phyloP scores from a whole-genome alignment of 345 rosid species.

The thale cress (Arabidopsis thaliana) region DNA sequence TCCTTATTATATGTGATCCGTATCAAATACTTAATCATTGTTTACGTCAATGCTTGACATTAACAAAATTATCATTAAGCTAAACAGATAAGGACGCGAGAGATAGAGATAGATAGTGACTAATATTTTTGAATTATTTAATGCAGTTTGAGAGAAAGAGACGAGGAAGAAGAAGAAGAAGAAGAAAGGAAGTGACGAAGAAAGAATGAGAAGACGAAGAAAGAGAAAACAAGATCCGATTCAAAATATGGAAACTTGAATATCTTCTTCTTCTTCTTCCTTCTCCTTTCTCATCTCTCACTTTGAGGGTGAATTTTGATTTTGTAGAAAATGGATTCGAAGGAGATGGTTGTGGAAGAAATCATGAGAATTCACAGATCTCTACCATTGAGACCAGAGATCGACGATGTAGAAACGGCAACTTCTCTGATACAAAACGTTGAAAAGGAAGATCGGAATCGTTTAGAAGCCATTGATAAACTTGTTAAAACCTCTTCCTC shows the following conservation, averaged over 20 bases:
- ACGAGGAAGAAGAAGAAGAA: not conserved
- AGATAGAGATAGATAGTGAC: not conserved
- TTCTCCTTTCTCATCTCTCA: not conserved
- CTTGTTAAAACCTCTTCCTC: constrained; percentile 48
- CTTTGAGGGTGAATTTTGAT: not conserved
- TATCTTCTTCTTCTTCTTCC: not conserved
- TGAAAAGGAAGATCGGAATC: constrained; percentile 74
- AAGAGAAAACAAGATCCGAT: constrained; percentile 25
- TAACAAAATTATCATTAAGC: constrained; percentile 20
- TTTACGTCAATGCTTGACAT: constrained; percentile 2
- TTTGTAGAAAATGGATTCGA: constrained; percentile 51
- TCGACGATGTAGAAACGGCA: constrained; percentile 88
- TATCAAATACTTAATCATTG: not conserved
- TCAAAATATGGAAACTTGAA: no score
- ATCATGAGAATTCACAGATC: constrained; percentile 89
- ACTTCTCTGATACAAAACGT: constrained; percentile 61
- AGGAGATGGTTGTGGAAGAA: constrained; percentile 69
- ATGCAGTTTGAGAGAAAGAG: constrained; percentile 21
- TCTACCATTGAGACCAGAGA: constrained; percentile 69
- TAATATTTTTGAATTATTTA: not conserved
- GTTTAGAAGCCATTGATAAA: constrained; percentile 65
- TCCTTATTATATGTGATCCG: no score
- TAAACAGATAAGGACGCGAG: not conserved
- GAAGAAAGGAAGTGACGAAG: constrained; percentile 15
- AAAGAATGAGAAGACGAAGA: constrained; percentile 41